Evolutionary conservation across 1,284 basidiomycete species (phyloP).

Genomic region (Boletellus deceptivus): DNA sequence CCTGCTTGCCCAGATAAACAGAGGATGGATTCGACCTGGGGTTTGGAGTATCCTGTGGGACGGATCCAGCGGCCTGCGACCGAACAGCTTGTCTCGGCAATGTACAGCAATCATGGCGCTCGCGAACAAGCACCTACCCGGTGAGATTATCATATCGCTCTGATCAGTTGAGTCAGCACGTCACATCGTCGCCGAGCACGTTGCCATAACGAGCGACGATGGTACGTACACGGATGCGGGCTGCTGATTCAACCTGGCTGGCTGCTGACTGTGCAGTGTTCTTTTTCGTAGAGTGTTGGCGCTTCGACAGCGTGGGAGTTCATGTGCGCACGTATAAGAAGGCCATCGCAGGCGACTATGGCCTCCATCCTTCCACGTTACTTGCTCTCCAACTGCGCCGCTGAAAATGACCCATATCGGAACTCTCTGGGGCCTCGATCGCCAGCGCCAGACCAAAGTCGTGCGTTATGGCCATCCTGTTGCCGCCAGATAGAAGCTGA

Average conservation of each 20-base stretch:
- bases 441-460: conserved; percentile 29
- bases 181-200: background rate
- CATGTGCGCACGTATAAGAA: too few relatives aligned
- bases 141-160: background rate
- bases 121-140: background rate
- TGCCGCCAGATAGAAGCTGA: background rate
- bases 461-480: conserved; percentile 14
- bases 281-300: too few relatives aligned
- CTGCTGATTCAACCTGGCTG: background rate
- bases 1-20: too few relatives aligned
- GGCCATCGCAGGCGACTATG: too few relatives aligned
- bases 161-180: too few relatives aligned
- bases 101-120: background rate
- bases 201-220: background rate
- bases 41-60: too few relatives aligned
- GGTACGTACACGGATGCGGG: too few relatives aligned
- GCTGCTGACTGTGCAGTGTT: background rate
- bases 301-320: too few relatives aligned
- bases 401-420: conserved; percentile 19
- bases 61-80: too few relatives aligned
- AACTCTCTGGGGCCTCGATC: conserved; percentile 22
- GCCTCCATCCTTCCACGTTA: background rate
- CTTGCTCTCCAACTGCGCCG: background rate
- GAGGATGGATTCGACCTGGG: too few relatives aligned
- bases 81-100: too few relatives aligned